Base-by-base conservation (phyloP, 202 grass and related monocot genomes). In the Brachypodium distachyon region DNA sequence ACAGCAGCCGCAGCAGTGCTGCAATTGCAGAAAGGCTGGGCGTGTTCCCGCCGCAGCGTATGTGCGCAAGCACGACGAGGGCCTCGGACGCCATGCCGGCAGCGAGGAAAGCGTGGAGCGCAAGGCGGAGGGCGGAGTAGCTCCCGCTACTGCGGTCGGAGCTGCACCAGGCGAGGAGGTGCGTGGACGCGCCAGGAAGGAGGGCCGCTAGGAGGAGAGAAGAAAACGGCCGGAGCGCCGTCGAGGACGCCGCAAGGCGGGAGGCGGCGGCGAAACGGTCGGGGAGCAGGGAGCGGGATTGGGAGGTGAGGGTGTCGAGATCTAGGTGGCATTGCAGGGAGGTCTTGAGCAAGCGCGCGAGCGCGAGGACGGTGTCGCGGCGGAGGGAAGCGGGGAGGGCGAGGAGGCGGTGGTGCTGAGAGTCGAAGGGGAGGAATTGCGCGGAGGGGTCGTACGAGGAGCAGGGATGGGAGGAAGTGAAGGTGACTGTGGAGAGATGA, bases 21-120 rank as follows among this genome's bases (percentile, higher is more conserved):
- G 89, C 61, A 43, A 92, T 14, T 2, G 87, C 82, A 9, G 87
- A 82, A 6, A 94, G 49, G 73, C 84, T 84, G 5, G 89, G 94
- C 13, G 57, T 82, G 1, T 64, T 54, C 12, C 77, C 78, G 12
- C 16, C 5, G 67, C 29, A 11, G 2, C 91, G 86, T 37, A 94
- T 61, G 12, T 32, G 67, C 9, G 37, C 29, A 22, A 92, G 70
- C 16, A 87, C 77, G 29, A 87, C 44, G 16, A 88, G 67, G 34
- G 94, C 88, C 67, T 97, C 91, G 13, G 34, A 3, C 1, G 77
- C 62, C 94, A 94, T 92, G 37, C 72, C 87, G 8, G 77, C 80
- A 46, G 72, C 77, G 36, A 94, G 87, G 73, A 97, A 94, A 46
- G 89, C 72, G 42, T 86, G 91, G 57, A 97, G 85, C 22, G 90